Conservation (phyloP, 2,329 filamentous ascomycete species). For the Simplicillium aogashimaense region DNA sequence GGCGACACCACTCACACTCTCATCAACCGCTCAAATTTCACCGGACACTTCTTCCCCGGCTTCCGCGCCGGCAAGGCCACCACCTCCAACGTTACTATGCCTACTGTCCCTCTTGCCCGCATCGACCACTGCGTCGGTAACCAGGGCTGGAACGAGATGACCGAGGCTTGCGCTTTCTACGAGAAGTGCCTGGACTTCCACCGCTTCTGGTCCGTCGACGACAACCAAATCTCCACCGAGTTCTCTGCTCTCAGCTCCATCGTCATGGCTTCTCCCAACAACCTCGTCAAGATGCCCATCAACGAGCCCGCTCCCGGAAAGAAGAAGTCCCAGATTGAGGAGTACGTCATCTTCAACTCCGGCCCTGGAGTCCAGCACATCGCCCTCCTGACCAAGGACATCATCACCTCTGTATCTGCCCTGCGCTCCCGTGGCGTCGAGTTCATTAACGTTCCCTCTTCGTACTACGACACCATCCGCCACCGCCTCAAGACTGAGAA, state of each 20-base stretch:
- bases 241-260: constrained; percentile 82
- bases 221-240: constrained; percentile 85
- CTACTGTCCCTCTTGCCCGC: constrained; percentile 55
- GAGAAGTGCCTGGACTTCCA: constrained; percentile 86
- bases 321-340: constrained; percentile 89
- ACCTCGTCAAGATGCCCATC: constrained; percentile 94
- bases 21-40: constrained; percentile 62
- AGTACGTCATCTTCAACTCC: constrained; percentile 83
- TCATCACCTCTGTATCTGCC: constrained; percentile 66
- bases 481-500: constrained; percentile 57
- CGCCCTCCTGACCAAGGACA: constrained; percentile 72
- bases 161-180: constrained; percentile 59
- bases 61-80: constrained; percentile 49
- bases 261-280: constrained; percentile 81
- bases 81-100: constrained; percentile 36
- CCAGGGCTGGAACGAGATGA: constrained; percentile 90
- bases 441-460: constrained; percentile 82
- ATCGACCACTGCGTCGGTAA: constrained; percentile 98
- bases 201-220: constrained; percentile 95
- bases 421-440: constrained; percentile 81
- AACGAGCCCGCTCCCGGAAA: constrained; percentile 89
- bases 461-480: constrained; percentile 75
- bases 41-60: constrained; percentile 72
- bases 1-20: constrained; percentile 94
- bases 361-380: constrained; percentile 91